Conservation (phyloP, 192 early-diverging fungal genomes). For the Rhizophlyctis rosea region DNA sequence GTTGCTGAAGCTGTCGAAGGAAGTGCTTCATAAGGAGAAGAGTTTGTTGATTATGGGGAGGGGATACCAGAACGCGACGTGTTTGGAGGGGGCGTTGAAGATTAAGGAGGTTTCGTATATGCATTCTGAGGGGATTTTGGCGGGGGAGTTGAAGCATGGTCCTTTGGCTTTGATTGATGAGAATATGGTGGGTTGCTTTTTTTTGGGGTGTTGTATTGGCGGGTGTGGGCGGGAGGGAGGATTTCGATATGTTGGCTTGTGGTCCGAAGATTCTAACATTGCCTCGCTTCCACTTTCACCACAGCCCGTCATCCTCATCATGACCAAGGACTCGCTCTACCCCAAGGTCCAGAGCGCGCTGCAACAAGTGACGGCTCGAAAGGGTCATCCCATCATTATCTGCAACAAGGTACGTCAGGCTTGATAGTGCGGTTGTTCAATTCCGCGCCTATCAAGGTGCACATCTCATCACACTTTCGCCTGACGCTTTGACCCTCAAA, state of each 20-base stretch:
- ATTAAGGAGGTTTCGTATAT: slow-evolving; percentile 65
- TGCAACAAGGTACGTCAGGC: slow-evolving; percentile 28
- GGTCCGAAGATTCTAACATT: neutral
- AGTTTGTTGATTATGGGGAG: slow-evolving; percentile 55
- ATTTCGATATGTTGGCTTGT: neutral
- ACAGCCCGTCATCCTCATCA: slow-evolving; percentile 94
- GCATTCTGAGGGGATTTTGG: slow-evolving; percentile 61
- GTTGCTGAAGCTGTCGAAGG: slow-evolving; percentile 44
- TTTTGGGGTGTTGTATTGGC: too few species aligned
- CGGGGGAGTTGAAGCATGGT: slow-evolving; percentile 64
- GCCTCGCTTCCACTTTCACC: slow-evolving; percentile 53
- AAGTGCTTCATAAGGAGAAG: slow-evolving; percentile 31
- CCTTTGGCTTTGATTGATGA: slow-evolving; percentile 57
- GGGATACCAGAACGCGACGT: slow-evolving; percentile 60
- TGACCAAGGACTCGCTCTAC: slow-evolving; percentile 85
- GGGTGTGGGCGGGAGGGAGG: too few species aligned
- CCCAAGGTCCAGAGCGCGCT: slow-evolving; percentile 58
- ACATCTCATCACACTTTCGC: too few species aligned
- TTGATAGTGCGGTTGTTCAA: too few species aligned
- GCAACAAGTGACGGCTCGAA: slow-evolving; percentile 57
- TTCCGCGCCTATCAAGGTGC: too few species aligned
- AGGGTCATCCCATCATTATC: slow-evolving; percentile 51
- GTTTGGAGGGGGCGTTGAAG: slow-evolving; percentile 59
- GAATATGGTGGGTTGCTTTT: slow-evolving; percentile 41
- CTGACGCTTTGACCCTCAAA: neutral